phyloP scores from a whole-genome alignment of 495 filamentous ascomycete genomes.

The Penicillium cataractarum region DNA sequence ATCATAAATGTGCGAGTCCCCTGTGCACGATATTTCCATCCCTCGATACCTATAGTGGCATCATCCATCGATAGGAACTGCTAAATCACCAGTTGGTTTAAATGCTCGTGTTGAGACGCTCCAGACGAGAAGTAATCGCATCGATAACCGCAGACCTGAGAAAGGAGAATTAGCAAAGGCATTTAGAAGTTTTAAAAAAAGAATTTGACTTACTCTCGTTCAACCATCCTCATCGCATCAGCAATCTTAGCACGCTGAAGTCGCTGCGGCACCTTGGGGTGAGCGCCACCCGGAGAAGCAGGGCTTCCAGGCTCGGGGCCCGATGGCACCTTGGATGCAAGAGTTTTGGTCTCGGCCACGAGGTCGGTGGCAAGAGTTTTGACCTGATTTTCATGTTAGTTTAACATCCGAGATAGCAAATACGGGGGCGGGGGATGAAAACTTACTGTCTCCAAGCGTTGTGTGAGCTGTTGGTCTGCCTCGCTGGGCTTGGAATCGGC shows the following conservation, averaged over 20 bases:
- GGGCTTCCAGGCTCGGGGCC: constrained; percentile 35
- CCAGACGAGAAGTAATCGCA: constrained; percentile 44
- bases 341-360: constrained; percentile 49
- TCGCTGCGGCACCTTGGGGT: constrained; percentile 63
- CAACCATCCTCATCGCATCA: constrained; percentile 71
- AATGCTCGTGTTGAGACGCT: constrained; percentile 41
- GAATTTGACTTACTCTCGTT: constrained; percentile 59
- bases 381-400: constrained; percentile 38
- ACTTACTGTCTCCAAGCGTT: constrained; percentile 42
- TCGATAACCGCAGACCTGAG: constrained; percentile 45
- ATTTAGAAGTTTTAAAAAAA: neutral
- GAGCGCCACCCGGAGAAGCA: constrained; percentile 31
- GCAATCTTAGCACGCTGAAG: constrained; percentile 68
- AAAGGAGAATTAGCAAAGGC: constrained; percentile 8
- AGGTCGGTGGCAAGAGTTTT: constrained; percentile 55
- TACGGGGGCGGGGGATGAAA: constrained; percentile 21
- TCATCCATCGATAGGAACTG: neutral
- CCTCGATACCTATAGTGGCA: neutral
- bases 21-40: neutral
- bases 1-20: neutral
- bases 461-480: constrained; percentile 32
- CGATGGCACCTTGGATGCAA: constrained; percentile 34
- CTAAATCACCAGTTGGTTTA: constrained; percentile 3
- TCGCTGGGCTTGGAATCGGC: constrained; percentile 27
- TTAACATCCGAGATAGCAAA: constrained; percentile 1